Conservation (phyloP, 352 stramenopile species). For the Globisporangium barbulae region DNA sequence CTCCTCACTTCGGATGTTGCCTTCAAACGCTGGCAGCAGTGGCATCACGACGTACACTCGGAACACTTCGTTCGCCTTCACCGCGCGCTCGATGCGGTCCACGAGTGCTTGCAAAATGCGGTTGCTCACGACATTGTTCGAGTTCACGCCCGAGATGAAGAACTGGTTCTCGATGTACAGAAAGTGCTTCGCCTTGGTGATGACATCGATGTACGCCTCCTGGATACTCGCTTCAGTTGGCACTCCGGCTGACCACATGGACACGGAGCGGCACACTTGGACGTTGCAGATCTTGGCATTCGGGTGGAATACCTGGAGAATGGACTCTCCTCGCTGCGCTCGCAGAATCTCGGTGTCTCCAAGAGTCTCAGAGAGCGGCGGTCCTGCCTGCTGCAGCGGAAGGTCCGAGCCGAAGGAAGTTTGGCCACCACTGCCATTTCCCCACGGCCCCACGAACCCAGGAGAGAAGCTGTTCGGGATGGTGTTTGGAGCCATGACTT, state of each 20-base stretch:
- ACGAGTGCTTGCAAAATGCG: conserved; percentile 81
- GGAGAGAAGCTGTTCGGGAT: conserved; percentile 12
- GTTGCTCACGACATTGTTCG: conserved; percentile 76
- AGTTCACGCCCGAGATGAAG: conserved; percentile 85
- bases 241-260: conserved; percentile 84
- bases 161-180: conserved; percentile 95
- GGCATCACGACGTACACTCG: conserved; percentile 87
- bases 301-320: conserved; percentile 66
- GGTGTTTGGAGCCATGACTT: conserved; percentile 19
- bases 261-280: conserved; percentile 82
- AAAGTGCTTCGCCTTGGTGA: conserved; percentile 75
- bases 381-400: conserved; percentile 13
- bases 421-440: conserved; percentile 3
- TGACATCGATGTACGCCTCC: conserved; percentile 79
- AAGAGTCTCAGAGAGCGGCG: conserved; percentile 24
- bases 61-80: conserved; percentile 70
- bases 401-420: conserved; percentile 17
- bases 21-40: conserved; percentile 77
- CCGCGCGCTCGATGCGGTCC: conserved; percentile 75
- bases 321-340: conserved; percentile 58
- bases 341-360: conserved; percentile 52
- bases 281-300: conserved; percentile 74
- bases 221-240: conserved; percentile 82
- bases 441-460: conserved; percentile 15
- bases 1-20: conserved; percentile 79